phyloP scores from a whole-genome alignment of 306 rosid genomes.

The Rosa persica region DNA sequence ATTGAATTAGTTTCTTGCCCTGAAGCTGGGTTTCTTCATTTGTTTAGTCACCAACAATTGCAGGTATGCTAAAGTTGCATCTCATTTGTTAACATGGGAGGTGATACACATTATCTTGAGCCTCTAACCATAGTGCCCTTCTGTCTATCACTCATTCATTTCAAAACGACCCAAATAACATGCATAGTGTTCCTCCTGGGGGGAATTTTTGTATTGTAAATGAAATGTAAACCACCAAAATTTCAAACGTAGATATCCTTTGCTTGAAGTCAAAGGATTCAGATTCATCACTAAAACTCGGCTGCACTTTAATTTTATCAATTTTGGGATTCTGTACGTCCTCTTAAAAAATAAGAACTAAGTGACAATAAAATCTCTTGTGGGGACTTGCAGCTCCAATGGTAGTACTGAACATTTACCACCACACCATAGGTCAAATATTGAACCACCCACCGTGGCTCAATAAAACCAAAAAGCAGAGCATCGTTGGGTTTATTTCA shows the following conservation, averaged over 20 bases:
- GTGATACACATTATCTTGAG: slow-evolving; percentile 13
- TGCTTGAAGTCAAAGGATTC: not conserved
- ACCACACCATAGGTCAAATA: not conserved
- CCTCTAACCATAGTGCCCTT: not conserved
- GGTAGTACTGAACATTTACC: not conserved
- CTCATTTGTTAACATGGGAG: slow-evolving; percentile 18
- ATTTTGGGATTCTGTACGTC: not conserved
- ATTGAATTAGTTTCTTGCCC: slow-evolving; percentile 72
- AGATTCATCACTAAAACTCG: not conserved
- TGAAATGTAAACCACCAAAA: not conserved
- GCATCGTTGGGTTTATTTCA: not conserved
- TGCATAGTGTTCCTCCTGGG: not conserved
- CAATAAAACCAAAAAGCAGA: not conserved
- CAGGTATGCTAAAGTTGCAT: slow-evolving; percentile 47
- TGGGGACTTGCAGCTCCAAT: not conserved
- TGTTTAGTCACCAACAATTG: slow-evolving; percentile 94
- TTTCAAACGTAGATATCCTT: not conserved
- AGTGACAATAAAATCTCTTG: not conserved
- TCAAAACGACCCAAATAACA: not conserved
- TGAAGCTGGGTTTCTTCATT: slow-evolving; percentile 60
- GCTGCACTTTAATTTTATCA: not conserved
- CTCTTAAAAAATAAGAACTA: not conserved
- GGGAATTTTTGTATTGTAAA: not conserved
- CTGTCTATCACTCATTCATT: not conserved
- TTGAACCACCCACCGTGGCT: not conserved